A percentile compares a stretch with the other conserved stretches of the same genome.
Conservation (phyloP, 1,284 basidiomycete species). For the Kalmanozyma brasiliensis region DNA sequence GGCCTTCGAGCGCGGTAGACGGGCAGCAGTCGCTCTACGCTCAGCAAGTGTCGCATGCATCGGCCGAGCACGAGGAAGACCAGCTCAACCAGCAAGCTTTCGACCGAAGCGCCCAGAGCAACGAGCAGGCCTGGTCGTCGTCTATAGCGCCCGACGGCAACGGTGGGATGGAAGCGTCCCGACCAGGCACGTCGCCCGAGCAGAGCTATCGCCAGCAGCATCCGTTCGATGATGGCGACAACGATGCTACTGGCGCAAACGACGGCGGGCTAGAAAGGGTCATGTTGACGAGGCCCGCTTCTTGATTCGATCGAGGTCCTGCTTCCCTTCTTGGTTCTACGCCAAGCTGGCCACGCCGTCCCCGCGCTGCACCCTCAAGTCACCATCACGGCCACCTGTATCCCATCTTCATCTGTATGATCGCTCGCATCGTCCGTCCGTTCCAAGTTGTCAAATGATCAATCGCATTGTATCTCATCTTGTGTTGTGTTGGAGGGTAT, state of each 20-base stretch:
- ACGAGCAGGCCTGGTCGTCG: constrained; percentile 20
- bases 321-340: background rate
- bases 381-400: too few species aligned
- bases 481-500: too few species aligned
- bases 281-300: constrained; percentile 33
- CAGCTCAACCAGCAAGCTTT: constrained; percentile 23
- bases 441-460: too few species aligned
- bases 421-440: too few species aligned
- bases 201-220: constrained; percentile 19
- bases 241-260: constrained; percentile 7
- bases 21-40: constrained; percentile 24
- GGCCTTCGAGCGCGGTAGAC: constrained; percentile 5
- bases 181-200: constrained; percentile 36
- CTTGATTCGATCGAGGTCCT: constrained; percentile 1
- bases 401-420: too few species aligned
- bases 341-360: too few species aligned
- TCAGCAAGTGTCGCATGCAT: constrained; percentile 7
- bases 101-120: constrained; percentile 9
- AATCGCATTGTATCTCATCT: too few species aligned
- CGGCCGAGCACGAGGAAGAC: constrained; percentile 3
- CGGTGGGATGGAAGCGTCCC: constrained; percentile 7
- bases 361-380: too few species aligned
- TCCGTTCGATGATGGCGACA: constrained; percentile 9
- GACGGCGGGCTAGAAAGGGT: constrained; percentile 33
- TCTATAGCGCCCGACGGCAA: constrained; percentile 3